Evolutionary conservation across 805 yeast species (phyloP).

Genomic region (Ogataea siamensis): DNA sequence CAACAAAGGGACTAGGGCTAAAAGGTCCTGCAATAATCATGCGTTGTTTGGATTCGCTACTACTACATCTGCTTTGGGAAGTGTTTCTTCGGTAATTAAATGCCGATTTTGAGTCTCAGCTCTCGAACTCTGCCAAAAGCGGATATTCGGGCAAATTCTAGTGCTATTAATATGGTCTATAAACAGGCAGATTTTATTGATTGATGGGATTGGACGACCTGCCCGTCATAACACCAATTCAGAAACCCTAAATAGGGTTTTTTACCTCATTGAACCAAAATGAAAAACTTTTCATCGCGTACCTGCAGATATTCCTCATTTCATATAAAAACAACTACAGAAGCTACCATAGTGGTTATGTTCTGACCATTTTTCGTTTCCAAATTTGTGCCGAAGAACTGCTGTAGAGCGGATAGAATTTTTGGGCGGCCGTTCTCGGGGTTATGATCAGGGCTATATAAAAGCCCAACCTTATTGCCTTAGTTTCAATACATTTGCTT

Average conservation of each 20-base stretch:
- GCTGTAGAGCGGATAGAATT: slow-evolving; percentile 3
- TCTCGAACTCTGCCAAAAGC: slow-evolving; percentile 3
- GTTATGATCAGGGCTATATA: slow-evolving; percentile 2
- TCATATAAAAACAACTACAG: slow-evolving; percentile 1
- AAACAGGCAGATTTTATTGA: slow-evolving; percentile 2
- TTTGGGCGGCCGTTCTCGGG: slow-evolving; percentile 3
- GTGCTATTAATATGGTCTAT: slow-evolving; percentile 2
- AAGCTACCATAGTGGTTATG: slow-evolving; percentile 3
- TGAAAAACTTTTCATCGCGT: slow-evolving; percentile 2
- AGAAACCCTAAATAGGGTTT: slow-evolving; percentile 3
- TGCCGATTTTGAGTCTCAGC: slow-evolving; percentile 2
- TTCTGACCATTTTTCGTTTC: slow-evolving; percentile 3
- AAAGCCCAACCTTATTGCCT: slow-evolving; percentile 2
- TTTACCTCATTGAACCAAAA: slow-evolving; percentile 2
- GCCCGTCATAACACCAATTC: slow-evolving; percentile 2
- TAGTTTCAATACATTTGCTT: slow-evolving; percentile 3
- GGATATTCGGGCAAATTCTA: slow-evolving; percentile 2
- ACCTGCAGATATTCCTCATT: slow-evolving; percentile 2
- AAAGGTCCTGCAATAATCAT: slow-evolving; percentile 1
- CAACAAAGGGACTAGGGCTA: slow-evolving; percentile 3
- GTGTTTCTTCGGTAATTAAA: slow-evolving; percentile 2
- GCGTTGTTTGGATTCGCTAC: slow-evolving; percentile 1
- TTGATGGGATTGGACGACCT: slow-evolving; percentile 2
- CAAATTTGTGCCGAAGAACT: slow-evolving; percentile 3
- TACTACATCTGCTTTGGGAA: slow-evolving; percentile 2